A percentile compares a stretch with the other conserved stretches of the same genome.
Evolutionary conservation across 805 yeast genomes (phyloP).

Genomic region (Helenozyma baotianmanensis): DNA sequence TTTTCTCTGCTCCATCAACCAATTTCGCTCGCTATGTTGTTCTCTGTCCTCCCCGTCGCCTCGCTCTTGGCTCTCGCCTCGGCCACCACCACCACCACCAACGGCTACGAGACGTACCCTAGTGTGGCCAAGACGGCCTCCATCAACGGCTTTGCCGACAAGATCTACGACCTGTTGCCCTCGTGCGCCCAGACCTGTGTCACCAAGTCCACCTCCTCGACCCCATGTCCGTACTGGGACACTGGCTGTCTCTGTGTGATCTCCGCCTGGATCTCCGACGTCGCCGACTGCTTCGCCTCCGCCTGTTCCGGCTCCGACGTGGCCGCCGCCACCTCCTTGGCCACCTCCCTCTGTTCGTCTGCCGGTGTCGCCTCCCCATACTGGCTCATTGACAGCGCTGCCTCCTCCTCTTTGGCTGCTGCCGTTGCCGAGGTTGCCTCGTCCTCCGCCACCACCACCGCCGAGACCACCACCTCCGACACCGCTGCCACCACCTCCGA

Average conservation of each 20-base stretch:
- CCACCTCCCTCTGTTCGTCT: slow-evolving; percentile 28
- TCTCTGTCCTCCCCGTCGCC: slow-evolving; percentile 10
- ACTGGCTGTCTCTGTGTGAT: slow-evolving; percentile 44
- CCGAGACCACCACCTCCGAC: slow-evolving; percentile 3
- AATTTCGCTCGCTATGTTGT: slow-evolving; percentile 11
- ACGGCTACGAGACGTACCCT: slow-evolving; percentile 30
- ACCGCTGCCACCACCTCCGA: slow-evolving; percentile 1
- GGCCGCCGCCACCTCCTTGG: slow-evolving; percentile 24
- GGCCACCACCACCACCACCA: slow-evolving; percentile 8
- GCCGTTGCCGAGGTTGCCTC: slow-evolving; percentile 21
- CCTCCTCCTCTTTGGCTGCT: slow-evolving; percentile 18
- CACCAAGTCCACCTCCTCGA: slow-evolving; percentile 24
- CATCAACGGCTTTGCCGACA: slow-evolving; percentile 41
- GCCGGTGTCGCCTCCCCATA: slow-evolving; percentile 34
- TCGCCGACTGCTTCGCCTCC: slow-evolving; percentile 31
- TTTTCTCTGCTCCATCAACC: neutral
- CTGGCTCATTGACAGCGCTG: slow-evolving; percentile 25
- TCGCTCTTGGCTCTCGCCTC: slow-evolving; percentile 16
- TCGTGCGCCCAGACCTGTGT: slow-evolving; percentile 36
- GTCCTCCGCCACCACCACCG: slow-evolving; percentile 10
- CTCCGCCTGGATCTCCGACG: slow-evolving; percentile 28
- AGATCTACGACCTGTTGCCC: slow-evolving; percentile 28
- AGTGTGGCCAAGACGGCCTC: slow-evolving; percentile 35
- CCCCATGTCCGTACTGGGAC: slow-evolving; percentile 46
- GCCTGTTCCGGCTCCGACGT: slow-evolving; percentile 28